Evolutionary conservation across 345 rosid species (phyloP), one percentile per base, ranked within the genome.

Genomic region (Dipteronia dyeriana): DNA sequence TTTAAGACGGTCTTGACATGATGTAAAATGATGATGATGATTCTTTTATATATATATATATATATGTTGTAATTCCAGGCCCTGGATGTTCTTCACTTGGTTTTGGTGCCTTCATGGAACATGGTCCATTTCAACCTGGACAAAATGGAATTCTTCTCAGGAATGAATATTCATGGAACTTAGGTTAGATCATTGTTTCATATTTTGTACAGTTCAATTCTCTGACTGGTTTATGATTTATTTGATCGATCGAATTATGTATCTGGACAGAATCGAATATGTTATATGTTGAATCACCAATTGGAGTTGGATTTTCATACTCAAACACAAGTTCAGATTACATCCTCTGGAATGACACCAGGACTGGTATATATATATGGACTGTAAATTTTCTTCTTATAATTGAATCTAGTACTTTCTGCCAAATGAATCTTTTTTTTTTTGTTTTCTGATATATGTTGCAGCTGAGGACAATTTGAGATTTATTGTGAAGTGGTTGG

Each of bases 11-110:
- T n/a, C 10, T 11, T 41, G 38, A 34, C 38, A 34, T 34, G 38
- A 34, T 34, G 38, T 34, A 34, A 34, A 51, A 17, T 5, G 1
- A 0, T 3, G 26, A 45, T 45, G 12, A 0, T 3, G 26, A 45
- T 45, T 2, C 14, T 45, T 10, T 45, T 9, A 41, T 9, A 41
- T 41, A 43, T 41, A 26, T 26, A 26, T 26, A 2, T 6, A 3
- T 38, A 5, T 39, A 9, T 45, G 49, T 76, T 25, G 34, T 41
- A 16, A 14, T 59, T 62, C 9, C 57, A 81, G 87, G 87, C 4
- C 83, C 84, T 9, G 90, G 79, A 19, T 87, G 85, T 74, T 87
- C 90, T 47, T 85, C 86, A 22, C 71, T 84, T 72, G 86, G 87
- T 19, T 79, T 76, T 60, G 85, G 84, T 9, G 82, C 84, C 10